Conservation (phyloP, 169 alveolate species). For the Babesia ovis region DNA sequence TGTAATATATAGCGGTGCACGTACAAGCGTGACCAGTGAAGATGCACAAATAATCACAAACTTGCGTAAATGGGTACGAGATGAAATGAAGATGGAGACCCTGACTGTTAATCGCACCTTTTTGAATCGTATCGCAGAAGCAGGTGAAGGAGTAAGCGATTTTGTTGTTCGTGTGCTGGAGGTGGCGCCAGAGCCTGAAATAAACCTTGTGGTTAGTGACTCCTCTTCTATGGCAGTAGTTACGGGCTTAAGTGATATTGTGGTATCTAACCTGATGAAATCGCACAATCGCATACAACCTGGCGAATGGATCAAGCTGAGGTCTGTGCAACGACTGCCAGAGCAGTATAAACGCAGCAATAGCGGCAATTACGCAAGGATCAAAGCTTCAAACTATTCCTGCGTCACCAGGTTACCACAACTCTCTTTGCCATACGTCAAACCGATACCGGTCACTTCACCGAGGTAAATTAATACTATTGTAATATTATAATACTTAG, state of each 20-base stretch:
- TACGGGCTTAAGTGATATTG: conserved; percentile 17
- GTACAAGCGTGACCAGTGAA: conserved; percentile 12
- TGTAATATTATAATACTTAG: background rate
- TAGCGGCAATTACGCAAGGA: conserved; percentile 15
- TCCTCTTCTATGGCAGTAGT: conserved; percentile 45
- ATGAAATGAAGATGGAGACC: conserved; percentile 20
- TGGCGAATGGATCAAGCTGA: conserved; percentile 65
- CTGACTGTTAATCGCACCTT: conserved; percentile 17
- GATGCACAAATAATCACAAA: conserved; percentile 13
- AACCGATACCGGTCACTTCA: background rate
- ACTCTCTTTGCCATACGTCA: conserved; percentile 2
- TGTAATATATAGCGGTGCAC: conserved; percentile 1
- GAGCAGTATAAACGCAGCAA: conserved; percentile 8
- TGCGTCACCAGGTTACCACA: conserved; percentile 55
- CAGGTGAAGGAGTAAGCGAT: conserved; percentile 23
- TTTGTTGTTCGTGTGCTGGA: conserved; percentile 46
- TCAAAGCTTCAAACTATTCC: conserved; percentile 26
- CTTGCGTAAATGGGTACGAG: conserved; percentile 40
- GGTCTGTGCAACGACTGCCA: conserved; percentile 20
- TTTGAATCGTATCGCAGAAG: conserved; percentile 21
- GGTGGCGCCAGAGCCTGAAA: conserved; percentile 25
- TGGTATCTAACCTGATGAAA: conserved; percentile 38
- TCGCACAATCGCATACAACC: conserved; percentile 40
- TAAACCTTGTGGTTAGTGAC: conserved; percentile 48
- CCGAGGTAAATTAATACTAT: conserved; percentile 1